A percentile compares a stretch with the other conserved stretches of the same genome.
phyloP scores from a whole-genome alignment of 2,329 filamentous ascomycete species.

The Eutypa lata region DNA sequence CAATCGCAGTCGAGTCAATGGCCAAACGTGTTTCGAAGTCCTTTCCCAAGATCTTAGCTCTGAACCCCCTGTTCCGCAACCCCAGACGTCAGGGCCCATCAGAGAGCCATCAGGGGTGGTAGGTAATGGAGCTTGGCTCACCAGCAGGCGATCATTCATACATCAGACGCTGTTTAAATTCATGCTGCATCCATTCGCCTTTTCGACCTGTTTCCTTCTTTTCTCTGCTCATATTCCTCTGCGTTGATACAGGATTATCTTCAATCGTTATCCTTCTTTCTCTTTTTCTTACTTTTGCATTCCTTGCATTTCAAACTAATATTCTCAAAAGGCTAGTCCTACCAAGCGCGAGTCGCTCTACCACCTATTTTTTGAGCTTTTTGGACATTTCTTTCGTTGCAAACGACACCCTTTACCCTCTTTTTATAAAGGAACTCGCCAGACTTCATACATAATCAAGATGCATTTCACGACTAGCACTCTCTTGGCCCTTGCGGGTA shows the following conservation, averaged over 20 bases:
- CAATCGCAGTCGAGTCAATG: conserved; percentile 12
- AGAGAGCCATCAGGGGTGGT: conserved; percentile 3
- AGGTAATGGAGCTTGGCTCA: conserved; percentile 21
- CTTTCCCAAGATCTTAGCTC: conserved; percentile 14
- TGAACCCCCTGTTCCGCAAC: conserved; percentile 16
- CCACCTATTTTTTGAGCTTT: conserved; percentile 6
- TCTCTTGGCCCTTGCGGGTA: conserved; percentile 44
- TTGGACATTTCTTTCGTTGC: too few relatives aligned
- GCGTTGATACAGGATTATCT: conserved; percentile 20
- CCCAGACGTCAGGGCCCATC: conserved; percentile 12
- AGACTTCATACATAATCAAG: conserved; percentile 30
- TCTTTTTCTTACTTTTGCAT: conserved; percentile 16
- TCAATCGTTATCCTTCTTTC: conserved; percentile 22
- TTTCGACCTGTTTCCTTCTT: conserved; percentile 23
- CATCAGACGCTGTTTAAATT: conserved; percentile 35
- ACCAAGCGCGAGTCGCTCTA: conserved; percentile 44
- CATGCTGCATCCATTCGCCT: conserved; percentile 31
- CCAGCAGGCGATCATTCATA: conserved; percentile 36
- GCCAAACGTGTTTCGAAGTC: conserved; percentile 31
- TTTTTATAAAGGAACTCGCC: conserved; percentile 7
- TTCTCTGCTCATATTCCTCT: conserved; percentile 22
- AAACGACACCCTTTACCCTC: neutral
- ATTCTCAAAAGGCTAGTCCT: conserved; percentile 46
- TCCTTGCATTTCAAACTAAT: conserved; percentile 17
- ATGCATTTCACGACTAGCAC: conserved; percentile 52